phyloP scores from a whole-genome alignment of 768 basidiomycete species.

The Leccinum uliginosum region DNA sequence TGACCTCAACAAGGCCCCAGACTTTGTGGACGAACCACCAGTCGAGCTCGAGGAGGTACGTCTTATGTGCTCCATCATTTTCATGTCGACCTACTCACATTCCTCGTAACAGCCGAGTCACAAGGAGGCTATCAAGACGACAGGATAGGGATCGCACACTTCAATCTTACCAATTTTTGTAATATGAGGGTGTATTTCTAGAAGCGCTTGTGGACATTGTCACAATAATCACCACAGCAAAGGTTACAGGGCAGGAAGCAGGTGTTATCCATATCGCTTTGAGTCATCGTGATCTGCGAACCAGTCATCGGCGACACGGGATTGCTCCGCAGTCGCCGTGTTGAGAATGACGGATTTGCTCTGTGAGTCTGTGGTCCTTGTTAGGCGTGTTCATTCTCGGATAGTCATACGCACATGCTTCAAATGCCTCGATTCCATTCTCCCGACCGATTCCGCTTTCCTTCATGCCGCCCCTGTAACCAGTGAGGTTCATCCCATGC shows the following conservation, averaged over 20 bases:
- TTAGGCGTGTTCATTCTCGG: neutral
- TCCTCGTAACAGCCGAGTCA: conserved; percentile 34
- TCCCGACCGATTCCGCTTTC: conserved; percentile 85
- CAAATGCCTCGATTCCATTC: conserved; percentile 78
- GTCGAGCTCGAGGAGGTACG: conserved; percentile 61
- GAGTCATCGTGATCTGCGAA: conserved; percentile 54
- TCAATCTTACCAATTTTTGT: conserved; percentile 3
- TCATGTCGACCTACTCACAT: neutral
- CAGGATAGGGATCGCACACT: conserved; percentile 25
- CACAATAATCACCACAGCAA: neutral
- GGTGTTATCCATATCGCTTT: conserved; percentile 60
- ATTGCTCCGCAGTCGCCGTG: conserved; percentile 58
- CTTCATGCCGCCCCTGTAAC: conserved; percentile 82
- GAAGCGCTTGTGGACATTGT: neutral
- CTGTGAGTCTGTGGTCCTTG: conserved; percentile 59
- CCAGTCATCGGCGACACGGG: conserved; percentile 67
- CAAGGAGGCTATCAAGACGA: conserved; percentile 56
- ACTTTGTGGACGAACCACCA: conserved; percentile 89
- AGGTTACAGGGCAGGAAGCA: neutral
- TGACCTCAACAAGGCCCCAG: conserved; percentile 83
- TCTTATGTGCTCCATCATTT: neutral
- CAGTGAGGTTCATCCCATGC: conserved; percentile 3
- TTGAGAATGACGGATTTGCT: conserved; percentile 81
- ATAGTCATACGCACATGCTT: conserved; percentile 53
- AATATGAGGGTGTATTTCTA: conserved; percentile 16